phyloP scores from a whole-genome alignment of 2,329 filamentous ascomycete genomes.

The Pseudogymnoascus verrucosus region DNA sequence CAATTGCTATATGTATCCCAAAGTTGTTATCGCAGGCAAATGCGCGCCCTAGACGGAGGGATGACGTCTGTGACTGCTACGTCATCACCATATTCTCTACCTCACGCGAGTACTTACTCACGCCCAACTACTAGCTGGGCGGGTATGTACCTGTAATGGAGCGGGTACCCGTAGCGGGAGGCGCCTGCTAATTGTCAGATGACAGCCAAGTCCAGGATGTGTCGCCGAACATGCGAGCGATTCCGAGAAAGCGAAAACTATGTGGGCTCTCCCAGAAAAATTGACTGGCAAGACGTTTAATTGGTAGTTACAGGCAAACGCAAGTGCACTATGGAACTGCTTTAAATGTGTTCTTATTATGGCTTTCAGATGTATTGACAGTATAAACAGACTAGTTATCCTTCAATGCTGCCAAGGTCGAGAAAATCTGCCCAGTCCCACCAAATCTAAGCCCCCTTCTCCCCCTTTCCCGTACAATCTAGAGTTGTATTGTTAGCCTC shows the following conservation, averaged over 20 bases:
- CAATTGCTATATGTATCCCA: too few species aligned
- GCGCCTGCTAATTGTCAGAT: neutral
- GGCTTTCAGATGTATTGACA: too few species aligned
- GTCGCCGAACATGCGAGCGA: neutral
- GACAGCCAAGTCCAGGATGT: constrained; percentile 9
- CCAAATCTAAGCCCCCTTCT: neutral
- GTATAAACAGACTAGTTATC: neutral
- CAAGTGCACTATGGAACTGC: neutral
- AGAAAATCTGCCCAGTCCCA: neutral
- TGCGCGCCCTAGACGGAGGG: neutral
- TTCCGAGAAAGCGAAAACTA: neutral
- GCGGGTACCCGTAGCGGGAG: too few species aligned
- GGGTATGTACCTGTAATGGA: too few species aligned
- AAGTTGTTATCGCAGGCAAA: neutral
- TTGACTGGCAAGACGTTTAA: constrained; percentile 12
- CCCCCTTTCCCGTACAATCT: neutral
- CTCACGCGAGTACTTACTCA: too few species aligned
- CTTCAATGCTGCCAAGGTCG: neutral
- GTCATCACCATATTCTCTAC: neutral
- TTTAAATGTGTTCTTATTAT: too few species aligned
- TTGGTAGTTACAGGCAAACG: neutral
- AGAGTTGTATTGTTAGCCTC: neutral
- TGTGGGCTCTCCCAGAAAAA: constrained; percentile 12
- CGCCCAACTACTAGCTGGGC: neutral
- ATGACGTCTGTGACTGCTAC: neutral